These are phyloP conservation scores for Talaromyces piceae DNA, from an alignment of 2,329 filamentous ascomycete species.

Conservation along the genomic window DNA sequence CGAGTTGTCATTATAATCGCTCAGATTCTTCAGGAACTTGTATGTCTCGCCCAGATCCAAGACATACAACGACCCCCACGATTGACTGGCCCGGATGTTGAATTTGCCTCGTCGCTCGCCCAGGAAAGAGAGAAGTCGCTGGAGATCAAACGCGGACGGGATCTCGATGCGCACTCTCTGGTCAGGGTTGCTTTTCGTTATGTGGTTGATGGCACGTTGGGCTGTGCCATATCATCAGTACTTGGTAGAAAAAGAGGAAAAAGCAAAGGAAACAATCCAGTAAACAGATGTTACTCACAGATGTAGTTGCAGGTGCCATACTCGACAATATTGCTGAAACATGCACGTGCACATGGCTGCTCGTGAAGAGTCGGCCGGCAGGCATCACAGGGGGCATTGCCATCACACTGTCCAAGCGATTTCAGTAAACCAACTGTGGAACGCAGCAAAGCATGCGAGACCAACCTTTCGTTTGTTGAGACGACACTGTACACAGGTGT, in stretches of 20 bases:
- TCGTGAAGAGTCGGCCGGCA: constrained; percentile 36
- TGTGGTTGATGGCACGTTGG: constrained; percentile 38
- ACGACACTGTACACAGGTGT: constrained; percentile 38
- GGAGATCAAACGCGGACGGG: constrained; percentile 32
- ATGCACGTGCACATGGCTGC: constrained; percentile 37
- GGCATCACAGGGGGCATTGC: constrained; percentile 35
- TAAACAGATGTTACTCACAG: constrained; percentile 23
- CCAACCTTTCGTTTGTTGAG: constrained; percentile 38
- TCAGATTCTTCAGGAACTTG: constrained; percentile 32
- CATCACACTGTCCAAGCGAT: constrained; percentile 29
- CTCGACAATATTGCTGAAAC: constrained; percentile 39
- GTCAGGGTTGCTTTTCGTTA: constrained; percentile 26
- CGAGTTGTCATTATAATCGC: constrained; percentile 31
- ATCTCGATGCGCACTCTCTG: constrained; percentile 33
- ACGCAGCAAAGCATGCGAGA: neutral
- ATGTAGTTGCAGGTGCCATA: constrained; percentile 41
- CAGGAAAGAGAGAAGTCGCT: constrained; percentile 30
- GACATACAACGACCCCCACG: constrained; percentile 36
- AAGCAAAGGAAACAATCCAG: no score
- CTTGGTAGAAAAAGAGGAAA: neutral
- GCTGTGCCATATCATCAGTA: constrained; percentile 26
- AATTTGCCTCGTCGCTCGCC: constrained; percentile 33
- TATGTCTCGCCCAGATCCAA: constrained; percentile 36
- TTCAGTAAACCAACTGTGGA: constrained; percentile 1
- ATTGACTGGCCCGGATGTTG: constrained; percentile 38